phyloP scores from a whole-genome alignment of 495 filamentous ascomycete species.

The Pseudoneurospora amorphoporcata region DNA sequence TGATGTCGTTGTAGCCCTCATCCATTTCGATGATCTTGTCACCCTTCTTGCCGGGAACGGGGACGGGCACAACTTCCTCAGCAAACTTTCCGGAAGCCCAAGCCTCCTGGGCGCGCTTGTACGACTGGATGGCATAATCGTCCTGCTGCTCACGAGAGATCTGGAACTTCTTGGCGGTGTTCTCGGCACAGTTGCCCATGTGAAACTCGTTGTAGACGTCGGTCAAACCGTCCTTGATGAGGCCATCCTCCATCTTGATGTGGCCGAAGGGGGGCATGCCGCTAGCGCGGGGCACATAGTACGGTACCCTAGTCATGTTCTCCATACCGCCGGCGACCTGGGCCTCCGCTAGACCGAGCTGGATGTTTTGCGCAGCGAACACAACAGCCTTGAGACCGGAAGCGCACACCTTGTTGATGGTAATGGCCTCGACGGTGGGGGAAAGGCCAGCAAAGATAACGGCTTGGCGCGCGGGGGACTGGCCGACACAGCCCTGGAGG shows the following conservation, averaged over 20 bases:
- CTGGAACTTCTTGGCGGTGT: slow-evolving; percentile 76
- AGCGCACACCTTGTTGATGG: slow-evolving; percentile 95
- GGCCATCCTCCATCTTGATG: slow-evolving; percentile 75
- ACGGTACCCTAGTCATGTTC: slow-evolving; percentile 90
- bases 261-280: slow-evolving; percentile 75
- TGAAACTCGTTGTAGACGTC: slow-evolving; percentile 95
- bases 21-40: slow-evolving; percentile 68
- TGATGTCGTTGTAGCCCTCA: slow-evolving; percentile 78
- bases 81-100: slow-evolving; percentile 72
- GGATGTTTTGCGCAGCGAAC: slow-evolving; percentile 87
- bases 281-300: slow-evolving; percentile 72
- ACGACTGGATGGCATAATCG: slow-evolving; percentile 77
- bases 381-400: slow-evolving; percentile 87
- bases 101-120: slow-evolving; percentile 79
- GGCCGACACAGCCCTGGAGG: slow-evolving; percentile 72
- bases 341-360: slow-evolving; percentile 75
- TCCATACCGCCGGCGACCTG: slow-evolving; percentile 94
- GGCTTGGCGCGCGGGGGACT: slow-evolving; percentile 88
- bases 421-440: slow-evolving; percentile 66
- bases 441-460: slow-evolving; percentile 79
- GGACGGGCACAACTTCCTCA: slow-evolving; percentile 81
- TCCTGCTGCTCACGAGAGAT: slow-evolving; percentile 81
- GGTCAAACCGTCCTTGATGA: slow-evolving; percentile 92
- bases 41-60: slow-evolving; percentile 73
- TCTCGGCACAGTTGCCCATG: slow-evolving; percentile 97